Evolutionary conservation across 2,329 filamentous ascomycete genomes (phyloP).

Genomic region (Neonectria faginata): DNA sequence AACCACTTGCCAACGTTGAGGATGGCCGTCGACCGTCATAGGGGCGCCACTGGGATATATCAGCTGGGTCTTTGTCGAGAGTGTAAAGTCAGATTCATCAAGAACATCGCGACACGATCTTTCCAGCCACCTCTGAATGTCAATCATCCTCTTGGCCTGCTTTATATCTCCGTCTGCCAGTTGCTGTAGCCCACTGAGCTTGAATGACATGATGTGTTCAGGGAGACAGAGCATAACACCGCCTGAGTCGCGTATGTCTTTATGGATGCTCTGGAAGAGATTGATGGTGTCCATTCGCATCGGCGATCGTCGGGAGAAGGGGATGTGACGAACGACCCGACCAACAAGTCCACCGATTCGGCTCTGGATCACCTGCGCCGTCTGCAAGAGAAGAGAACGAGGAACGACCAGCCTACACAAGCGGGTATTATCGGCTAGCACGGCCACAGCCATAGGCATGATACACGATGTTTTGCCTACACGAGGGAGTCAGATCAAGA

Average conservation of each 20-base stretch:
- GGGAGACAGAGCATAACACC: slow-evolving; percentile 71
- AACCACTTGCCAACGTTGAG: slow-evolving; percentile 62
- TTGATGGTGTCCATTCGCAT: slow-evolving; percentile 47
- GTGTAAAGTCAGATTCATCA: slow-evolving; percentile 71
- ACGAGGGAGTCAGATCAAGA: not conserved
- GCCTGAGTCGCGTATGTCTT: slow-evolving; percentile 50
- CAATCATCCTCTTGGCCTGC: slow-evolving; percentile 61
- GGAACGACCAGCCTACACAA: slow-evolving; percentile 68
- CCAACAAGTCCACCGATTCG: slow-evolving; percentile 66
- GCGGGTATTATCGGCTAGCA: slow-evolving; percentile 56
- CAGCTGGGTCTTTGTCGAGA: slow-evolving; percentile 66
- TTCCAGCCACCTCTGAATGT: slow-evolving; percentile 63
- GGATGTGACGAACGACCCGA: slow-evolving; percentile 65
- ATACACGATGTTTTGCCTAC: slow-evolving; percentile 68
- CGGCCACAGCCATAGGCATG: slow-evolving; percentile 62
- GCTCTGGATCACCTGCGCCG: slow-evolving; percentile 65
- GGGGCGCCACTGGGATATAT: slow-evolving; percentile 67
- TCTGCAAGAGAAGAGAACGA: slow-evolving; percentile 67
- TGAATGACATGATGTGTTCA: slow-evolving; percentile 74
- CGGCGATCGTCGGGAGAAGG: slow-evolving; percentile 65
- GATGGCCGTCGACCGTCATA: slow-evolving; percentile 62
- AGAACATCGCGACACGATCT: slow-evolving; percentile 67
- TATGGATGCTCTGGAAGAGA: slow-evolving; percentile 54
- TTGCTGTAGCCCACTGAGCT: slow-evolving; percentile 69
- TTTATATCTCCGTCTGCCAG: slow-evolving; percentile 59